A percentile compares a stretch with the other conserved stretches of the same genome.
Conservation (phyloP, 805 yeast genomes). For the Ogataea chonburiensis region DNA sequence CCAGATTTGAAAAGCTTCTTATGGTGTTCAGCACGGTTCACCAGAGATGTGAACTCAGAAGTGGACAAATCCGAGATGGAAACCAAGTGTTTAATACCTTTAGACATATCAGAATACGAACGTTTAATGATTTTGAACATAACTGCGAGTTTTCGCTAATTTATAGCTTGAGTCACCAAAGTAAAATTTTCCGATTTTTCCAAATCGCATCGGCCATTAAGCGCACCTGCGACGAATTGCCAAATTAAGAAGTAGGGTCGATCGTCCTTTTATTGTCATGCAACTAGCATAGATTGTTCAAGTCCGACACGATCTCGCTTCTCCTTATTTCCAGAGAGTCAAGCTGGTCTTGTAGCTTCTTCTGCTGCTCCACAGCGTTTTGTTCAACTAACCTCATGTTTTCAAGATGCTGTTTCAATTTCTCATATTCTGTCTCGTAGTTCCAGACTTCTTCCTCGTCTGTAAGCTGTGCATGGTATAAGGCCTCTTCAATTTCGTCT, state of each 20-base stretch:
- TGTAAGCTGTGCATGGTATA: slow-evolving; percentile 31
- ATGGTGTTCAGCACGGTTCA: slow-evolving; percentile 67
- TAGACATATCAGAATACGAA: slow-evolving; percentile 26
- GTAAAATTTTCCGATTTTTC: slow-evolving; percentile 14
- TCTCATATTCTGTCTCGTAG: slow-evolving; percentile 5
- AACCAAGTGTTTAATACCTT: slow-evolving; percentile 64
- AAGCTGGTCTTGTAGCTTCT: slow-evolving; percentile 1
- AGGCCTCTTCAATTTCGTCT: slow-evolving; percentile 36
- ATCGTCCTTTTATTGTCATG: slow-evolving; percentile 9
- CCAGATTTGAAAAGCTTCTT: slow-evolving; percentile 62
- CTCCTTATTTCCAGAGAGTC: slow-evolving; percentile 3
- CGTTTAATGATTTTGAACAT: slow-evolving; percentile 29
- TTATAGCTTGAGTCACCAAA: slow-evolving; percentile 10
- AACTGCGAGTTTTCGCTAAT: slow-evolving; percentile 14
- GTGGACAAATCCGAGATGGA: slow-evolving; percentile 77
- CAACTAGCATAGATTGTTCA: slow-evolving; percentile 8
- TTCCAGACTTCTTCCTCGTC: slow-evolving; percentile 17
- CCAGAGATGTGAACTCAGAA: slow-evolving; percentile 68
- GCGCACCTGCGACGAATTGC: slow-evolving; percentile 21
- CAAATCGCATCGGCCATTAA: slow-evolving; percentile 6
- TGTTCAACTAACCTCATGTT: slow-evolving; percentile 4
- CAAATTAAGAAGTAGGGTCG: slow-evolving; percentile 13
- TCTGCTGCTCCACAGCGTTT: slow-evolving; percentile 1
- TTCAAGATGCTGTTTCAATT: slow-evolving; percentile 2
- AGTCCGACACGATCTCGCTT: slow-evolving; percentile 1